Evolutionary conservation across 805 yeast species (phyloP).

Genomic region (Wickerhamiella parazyma): DNA sequence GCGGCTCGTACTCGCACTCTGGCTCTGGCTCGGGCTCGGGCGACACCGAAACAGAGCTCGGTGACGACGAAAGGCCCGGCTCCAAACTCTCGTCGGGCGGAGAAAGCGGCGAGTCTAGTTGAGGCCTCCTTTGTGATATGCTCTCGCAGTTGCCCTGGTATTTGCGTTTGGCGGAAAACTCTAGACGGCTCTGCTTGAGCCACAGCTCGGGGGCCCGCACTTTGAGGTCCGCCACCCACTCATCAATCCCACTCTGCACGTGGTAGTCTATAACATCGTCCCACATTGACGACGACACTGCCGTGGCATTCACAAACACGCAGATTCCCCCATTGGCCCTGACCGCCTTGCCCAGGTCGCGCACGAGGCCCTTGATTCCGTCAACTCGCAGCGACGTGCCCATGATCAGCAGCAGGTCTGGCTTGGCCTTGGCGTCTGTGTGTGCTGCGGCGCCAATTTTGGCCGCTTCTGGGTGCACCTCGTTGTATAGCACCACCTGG

Average conservation of each 20-base stretch:
- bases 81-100: no score
- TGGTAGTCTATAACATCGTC: constrained; percentile 63
- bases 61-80: no score
- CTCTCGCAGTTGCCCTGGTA: no score
- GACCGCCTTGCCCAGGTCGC: constrained; percentile 49
- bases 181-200: constrained; percentile 32
- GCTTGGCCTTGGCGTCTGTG: constrained; percentile 45
- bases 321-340: constrained; percentile 74
- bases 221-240: constrained; percentile 52
- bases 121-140: no score
- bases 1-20: no score
- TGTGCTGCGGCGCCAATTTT: constrained; percentile 53
- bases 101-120: no score
- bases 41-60: no score
- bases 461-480: constrained; percentile 80
- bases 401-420: constrained; percentile 73
- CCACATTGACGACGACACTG: constrained; percentile 48
- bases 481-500: constrained; percentile 83
- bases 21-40: not conserved
- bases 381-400: constrained; percentile 89
- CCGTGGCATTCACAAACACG: constrained; percentile 59
- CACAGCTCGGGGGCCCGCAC: constrained; percentile 47
- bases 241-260: constrained; percentile 66
- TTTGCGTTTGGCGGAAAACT: no score
- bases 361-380: constrained; percentile 73